Evolutionary conservation across 108 stramenopile genomes (phyloP).

Genomic region (Fragilariopsis cylindrus): DNA sequence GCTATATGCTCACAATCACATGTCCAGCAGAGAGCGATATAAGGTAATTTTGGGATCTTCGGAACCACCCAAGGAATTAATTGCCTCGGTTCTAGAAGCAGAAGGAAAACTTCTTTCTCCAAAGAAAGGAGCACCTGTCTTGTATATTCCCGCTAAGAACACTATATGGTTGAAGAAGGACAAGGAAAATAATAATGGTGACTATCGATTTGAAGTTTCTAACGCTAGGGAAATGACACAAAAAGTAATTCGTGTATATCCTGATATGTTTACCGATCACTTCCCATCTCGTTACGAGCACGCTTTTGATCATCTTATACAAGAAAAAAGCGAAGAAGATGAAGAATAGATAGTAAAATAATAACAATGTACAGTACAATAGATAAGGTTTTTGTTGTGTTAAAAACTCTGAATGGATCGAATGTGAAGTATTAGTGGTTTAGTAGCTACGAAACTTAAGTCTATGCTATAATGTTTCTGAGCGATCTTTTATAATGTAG

Average conservation of each 20-base stretch:
- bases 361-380: too few relatives aligned
- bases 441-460: too few relatives aligned
- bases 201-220: conserved; percentile 3
- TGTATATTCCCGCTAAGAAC: conserved; percentile 34
- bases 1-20: conserved; percentile 7
- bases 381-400: too few relatives aligned
- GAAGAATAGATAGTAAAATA: not conserved
- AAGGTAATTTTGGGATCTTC: conserved; percentile 18
- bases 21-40: conserved; percentile 14
- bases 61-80: conserved; percentile 17
- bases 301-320: conserved; percentile 33
- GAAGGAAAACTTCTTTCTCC: conserved; percentile 12
- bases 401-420: too few relatives aligned
- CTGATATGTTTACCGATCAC: conserved; percentile 47
- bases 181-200: not conserved
- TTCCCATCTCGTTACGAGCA: conserved; percentile 45
- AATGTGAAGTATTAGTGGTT: too few relatives aligned
- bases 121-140: conserved; percentile 36
- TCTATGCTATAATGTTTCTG: too few relatives aligned
- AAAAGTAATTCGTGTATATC: conserved; percentile 23
- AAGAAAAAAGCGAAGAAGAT: conserved; percentile 4
- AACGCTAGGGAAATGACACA: not conserved
- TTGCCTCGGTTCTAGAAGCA: conserved; percentile 26
- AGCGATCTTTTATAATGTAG: too few relatives aligned
- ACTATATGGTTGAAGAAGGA: conserved; percentile 32